Evolutionary conservation across 192 early-diverging fungal genomes (phyloP).

Genomic region (Rhizoclosmatium sp.): DNA sequence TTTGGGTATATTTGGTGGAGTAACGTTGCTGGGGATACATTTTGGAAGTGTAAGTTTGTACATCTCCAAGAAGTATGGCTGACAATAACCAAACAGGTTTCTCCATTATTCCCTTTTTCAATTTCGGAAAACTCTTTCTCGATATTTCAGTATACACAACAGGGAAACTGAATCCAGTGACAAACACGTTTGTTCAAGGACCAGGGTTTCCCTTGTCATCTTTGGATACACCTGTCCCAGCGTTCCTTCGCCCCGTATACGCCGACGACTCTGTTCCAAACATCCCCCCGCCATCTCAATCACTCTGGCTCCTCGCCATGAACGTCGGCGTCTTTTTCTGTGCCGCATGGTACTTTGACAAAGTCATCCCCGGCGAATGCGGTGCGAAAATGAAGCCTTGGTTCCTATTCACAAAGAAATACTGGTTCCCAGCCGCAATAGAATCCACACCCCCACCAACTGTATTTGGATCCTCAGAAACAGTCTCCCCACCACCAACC

Average conservation of each 20-base stretch:
- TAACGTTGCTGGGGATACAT: conserved; percentile 1
- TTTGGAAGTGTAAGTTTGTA: conserved; percentile 48
- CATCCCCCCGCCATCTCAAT: conserved; percentile 63
- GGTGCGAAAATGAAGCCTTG: conserved; percentile 51
- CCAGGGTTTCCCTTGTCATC: conserved; percentile 63
- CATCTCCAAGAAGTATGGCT: conserved; percentile 45
- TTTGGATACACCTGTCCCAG: conserved; percentile 56
- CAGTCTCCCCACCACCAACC: not conserved
- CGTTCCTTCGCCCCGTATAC: conserved; percentile 55
- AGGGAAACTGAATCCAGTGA: conserved; percentile 49
- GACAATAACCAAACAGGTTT: conserved; percentile 39
- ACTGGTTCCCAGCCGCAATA: conserved; percentile 55
- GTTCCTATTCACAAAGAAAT: conserved; percentile 51
- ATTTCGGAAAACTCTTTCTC: conserved; percentile 66
- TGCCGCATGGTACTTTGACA: conserved; percentile 64
- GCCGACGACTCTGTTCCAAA: conserved; percentile 47
- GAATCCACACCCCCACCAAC: not conserved
- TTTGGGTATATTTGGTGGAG: conserved; percentile 50
- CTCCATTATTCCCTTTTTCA: conserved; percentile 50
- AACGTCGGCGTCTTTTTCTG: conserved; percentile 46
- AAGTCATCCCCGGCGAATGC: conserved; percentile 74
- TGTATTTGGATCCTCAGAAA: not conserved
- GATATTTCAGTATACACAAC: conserved; percentile 63
- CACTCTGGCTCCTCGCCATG: conserved; percentile 62
- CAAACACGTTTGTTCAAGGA: conserved; percentile 59